A percentile compares a stretch with the other conserved stretches of the same genome.
These are phyloP conservation scores for Climacium dendroides DNA, from an alignment of 225 moss, liverwort and hornwort genomes.

Conservation along the genomic window DNA sequence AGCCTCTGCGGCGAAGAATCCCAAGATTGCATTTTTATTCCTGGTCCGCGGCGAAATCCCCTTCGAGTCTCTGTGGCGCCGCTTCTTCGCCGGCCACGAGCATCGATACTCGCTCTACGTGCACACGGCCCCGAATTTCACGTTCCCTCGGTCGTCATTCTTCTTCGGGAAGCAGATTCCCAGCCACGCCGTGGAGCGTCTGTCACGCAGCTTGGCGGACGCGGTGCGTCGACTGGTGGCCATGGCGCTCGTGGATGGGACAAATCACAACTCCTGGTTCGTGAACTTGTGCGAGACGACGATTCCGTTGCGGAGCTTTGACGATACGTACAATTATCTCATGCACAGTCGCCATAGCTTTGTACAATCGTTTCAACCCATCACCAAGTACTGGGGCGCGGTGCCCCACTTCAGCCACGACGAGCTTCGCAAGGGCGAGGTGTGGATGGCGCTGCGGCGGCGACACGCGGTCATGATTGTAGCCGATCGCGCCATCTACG, in stretches of 20 bases:
- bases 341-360: constrained; percentile 8
- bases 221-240: constrained; percentile 13
- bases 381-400: background rate
- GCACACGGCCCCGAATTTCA: constrained; percentile 15
- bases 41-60: constrained; percentile 8
- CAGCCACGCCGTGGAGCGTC: background rate
- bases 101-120: constrained; percentile 13
- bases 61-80: constrained; percentile 12
- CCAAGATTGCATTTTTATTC: constrained; percentile 25
- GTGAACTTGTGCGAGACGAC: constrained; percentile 19
- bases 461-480: background rate
- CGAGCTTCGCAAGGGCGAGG: constrained; percentile 17
- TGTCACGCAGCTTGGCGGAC: constrained; percentile 1
- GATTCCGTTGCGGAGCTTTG: constrained; percentile 10
- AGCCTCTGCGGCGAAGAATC: background rate
- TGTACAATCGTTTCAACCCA: constrained; percentile 12
- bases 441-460: constrained; percentile 19
- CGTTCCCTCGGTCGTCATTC: background rate
- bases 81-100: constrained; percentile 12
- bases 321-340: constrained; percentile 5
- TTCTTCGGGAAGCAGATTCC: constrained; percentile 12
- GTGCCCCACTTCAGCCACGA: background rate
- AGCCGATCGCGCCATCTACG: background rate
- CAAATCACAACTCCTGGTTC: constrained; percentile 8
- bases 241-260: constrained; percentile 5